phyloP scores from a whole-genome alignment of 768 basidiomycete species.

The Chalciporus pseudorubinellus region DNA sequence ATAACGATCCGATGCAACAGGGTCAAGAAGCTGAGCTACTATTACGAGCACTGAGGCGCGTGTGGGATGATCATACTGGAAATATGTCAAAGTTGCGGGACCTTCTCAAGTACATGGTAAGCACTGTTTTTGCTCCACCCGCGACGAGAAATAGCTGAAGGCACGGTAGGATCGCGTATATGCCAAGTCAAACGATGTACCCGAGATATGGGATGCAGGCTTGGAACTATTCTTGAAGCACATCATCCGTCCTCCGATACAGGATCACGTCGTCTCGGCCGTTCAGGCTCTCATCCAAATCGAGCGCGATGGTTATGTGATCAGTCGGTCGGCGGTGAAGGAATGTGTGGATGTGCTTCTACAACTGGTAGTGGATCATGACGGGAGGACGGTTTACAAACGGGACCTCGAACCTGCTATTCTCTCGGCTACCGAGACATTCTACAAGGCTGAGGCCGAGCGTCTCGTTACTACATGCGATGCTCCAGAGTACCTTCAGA shows the following conservation, averaged over 20 bases:
- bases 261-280: conserved; percentile 77
- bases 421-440: conserved; percentile 70
- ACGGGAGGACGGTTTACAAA: conserved; percentile 68
- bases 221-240: conserved; percentile 77
- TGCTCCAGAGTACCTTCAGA: conserved; percentile 75
- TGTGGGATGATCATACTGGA: conserved; percentile 93
- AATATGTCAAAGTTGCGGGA: conserved; percentile 88
- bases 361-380: conserved; percentile 53
- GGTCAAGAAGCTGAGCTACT: conserved; percentile 83
- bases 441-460: conserved; percentile 76
- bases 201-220: conserved; percentile 79
- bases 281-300: conserved; percentile 83
- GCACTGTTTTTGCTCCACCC: conserved; percentile 16
- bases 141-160: conserved; percentile 11
- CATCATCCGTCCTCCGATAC: conserved; percentile 79
- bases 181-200: conserved; percentile 69
- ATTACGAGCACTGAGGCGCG: conserved; percentile 74
- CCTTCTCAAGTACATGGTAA: conserved; percentile 94
- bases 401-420: conserved; percentile 81
- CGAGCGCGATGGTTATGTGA: conserved; percentile 87
- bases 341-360: conserved; percentile 85
- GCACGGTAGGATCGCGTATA: conserved; percentile 82
- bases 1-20: conserved; percentile 66
- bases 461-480: conserved; percentile 71
- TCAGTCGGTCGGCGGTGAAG: conserved; percentile 88